phyloP scores from a whole-genome alignment of 495 filamentous ascomycete species.

The Talaromyces stipitatus region DNA sequence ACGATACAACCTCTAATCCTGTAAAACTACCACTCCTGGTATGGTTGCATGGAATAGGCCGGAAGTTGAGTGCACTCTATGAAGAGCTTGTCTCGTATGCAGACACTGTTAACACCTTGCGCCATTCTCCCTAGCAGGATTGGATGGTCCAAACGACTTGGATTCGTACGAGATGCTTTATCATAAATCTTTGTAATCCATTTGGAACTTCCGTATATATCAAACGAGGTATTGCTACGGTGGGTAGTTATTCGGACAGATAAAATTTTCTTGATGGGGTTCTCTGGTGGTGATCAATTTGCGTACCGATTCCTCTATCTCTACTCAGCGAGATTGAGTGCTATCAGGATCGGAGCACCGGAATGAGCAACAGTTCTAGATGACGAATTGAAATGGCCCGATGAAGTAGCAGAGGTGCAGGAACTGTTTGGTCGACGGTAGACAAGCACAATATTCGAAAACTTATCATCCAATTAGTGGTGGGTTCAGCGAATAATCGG shows the following conservation, averaged over 20 bases:
- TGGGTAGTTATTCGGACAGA: conserved; percentile 19
- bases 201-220: not conserved
- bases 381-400: conserved; percentile 12
- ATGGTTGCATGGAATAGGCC: not conserved
- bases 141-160: not conserved
- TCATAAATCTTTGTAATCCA: not conserved
- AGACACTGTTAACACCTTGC: not conserved
- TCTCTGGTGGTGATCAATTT: conserved; percentile 23
- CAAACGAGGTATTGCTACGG: conserved; percentile 9
- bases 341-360: conserved; percentile 19
- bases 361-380: conserved; percentile 14
- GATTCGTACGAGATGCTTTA: not conserved
- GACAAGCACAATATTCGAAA: conserved; percentile 9
- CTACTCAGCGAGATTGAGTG: conserved; percentile 17
- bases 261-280: conserved; percentile 19
- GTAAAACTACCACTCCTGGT: not conserved
- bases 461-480: conserved; percentile 16
- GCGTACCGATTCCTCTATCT: conserved; percentile 20
- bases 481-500: conserved; percentile 11
- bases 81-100: not conserved
- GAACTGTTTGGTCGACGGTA: conserved; percentile 9
- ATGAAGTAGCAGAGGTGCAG: conserved; percentile 14
- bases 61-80: not conserved
- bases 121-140: not conserved
- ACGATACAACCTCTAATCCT: not conserved